Evolutionary conservation across 2,329 filamentous ascomycete species (phyloP), one percentile per base, ranked within the genome.

Genomic region (Neopestalotiopsis sp.): DNA sequence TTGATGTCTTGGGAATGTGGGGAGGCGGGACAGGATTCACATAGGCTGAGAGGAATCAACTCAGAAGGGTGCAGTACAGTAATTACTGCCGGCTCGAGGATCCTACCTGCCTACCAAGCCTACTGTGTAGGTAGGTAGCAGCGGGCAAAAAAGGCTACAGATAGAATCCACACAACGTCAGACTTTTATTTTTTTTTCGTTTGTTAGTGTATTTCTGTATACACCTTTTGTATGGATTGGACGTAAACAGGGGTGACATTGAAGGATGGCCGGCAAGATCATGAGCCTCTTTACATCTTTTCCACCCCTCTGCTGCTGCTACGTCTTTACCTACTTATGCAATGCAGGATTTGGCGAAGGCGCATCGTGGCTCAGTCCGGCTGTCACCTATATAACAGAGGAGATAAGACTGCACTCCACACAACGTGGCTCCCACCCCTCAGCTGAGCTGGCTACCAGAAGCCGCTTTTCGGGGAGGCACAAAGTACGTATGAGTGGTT

Each of bases 401-500:
- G 34, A 40, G 32, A 62, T 62, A 62, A 62, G 28, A 67, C 24
- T 67, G 56, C 65, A 67, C 65, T 67, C 65, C 65, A 60, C 65
- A 59, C 20, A 60, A 67, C 20, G 65, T 67, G 65, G 65, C 24
- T 30, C 28, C 58, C 45, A 52, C n/a, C 45, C 45, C 45, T 52
- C 45, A 52, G 45, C 45, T n/a, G 45, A 52, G 45, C 45, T 52
- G 45, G 45, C 45, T 14, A 52, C 14, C 45, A 52, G n/a, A 24
- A 9, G 17, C 45, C 45, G 45, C 45, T 24, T 24, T 28, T 52
- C 9, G 45, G 20, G 45, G 45, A 52, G 45, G 45, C 9, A 52
- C 17, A 52, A 61, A 24, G 60, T 24, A 42, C 28, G 20, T 38
- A 10, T 20, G 58, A 20, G 14, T 38, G 24, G 24, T 28, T 28